Base-by-base conservation (phyloP, 2,329 filamentous ascomycete genomes). In the Anisogramma anomala region DNA sequence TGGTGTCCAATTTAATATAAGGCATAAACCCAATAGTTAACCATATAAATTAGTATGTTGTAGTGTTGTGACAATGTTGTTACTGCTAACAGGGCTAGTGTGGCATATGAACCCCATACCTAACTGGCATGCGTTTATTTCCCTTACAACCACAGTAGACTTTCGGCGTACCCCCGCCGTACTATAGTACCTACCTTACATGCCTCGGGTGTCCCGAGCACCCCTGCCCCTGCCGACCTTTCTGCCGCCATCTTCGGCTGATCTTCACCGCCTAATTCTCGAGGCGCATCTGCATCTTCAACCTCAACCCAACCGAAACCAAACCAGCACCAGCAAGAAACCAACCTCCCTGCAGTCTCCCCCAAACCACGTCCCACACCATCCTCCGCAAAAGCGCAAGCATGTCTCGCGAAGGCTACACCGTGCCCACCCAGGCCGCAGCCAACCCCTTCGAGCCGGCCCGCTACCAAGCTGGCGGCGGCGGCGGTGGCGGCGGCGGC, bases 331-430 rank as follows among this genome's bases (percentile, higher is more conserved):
- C 22, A 23, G n/a, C n/a, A n/a, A n/a, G n/a, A n/a, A n/a, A n/a
- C n/a, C n/a, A n/a, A n/a, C 22, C 22, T 23, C 22, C 22, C 22
- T 23, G 14, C n/a, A 23, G 5, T 19, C 13, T 17, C n/a, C 35
- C 20, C 25, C 2, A 44, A 11, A 31, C 27, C 36, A 20, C 15
- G 9, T 20, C 15, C 10, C 20, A 34, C 22, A 8, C 7, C 6
- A 11, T 14, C 22, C 27, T 19, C 32, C 11, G 9, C 1, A 6
- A 15, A 3, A 31, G 27, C 10, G 28, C 27, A 36, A 55, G 32
- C 33, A 74, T 82, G 74, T 79, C 78, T 44, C 81, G 82, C 65
- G 84, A 88, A 72, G 72, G 77, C 49, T 89, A 88, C 66, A 78
- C 84, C 56, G 75, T 84, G 46, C 82, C 83, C 39, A 72, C 76